phyloP scores from a whole-genome alignment of 1,284 basidiomycete genomes.

The Coniophora puteana region DNA sequence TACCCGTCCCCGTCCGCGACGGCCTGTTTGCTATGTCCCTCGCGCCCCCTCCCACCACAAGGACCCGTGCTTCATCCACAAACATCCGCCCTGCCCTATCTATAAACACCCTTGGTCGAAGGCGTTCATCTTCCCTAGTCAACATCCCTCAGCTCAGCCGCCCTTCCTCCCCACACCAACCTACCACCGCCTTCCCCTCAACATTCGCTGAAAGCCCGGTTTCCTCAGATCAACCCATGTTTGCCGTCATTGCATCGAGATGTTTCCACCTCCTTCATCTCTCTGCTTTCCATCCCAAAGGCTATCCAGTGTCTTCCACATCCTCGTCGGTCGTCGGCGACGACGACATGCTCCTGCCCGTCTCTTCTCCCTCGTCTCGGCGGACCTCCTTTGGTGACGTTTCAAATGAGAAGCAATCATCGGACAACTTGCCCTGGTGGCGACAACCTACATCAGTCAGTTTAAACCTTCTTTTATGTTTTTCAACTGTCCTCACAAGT shows the following conservation, averaged over 20 bases:
- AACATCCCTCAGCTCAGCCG: slow-evolving; percentile 23
- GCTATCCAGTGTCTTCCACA: slow-evolving; percentile 38
- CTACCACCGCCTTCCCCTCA: slow-evolving; percentile 12
- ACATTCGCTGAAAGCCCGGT: slow-evolving; percentile 5
- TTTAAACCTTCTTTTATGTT: slow-evolving; percentile 21
- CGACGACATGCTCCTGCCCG: slow-evolving; percentile 63
- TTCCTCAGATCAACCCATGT: slow-evolving; percentile 33
- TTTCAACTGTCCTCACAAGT: slow-evolving; percentile 34
- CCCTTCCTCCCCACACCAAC: slow-evolving; percentile 10
- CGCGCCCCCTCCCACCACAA: slow-evolving; percentile 30
- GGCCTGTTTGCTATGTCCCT: slow-evolving; percentile 21
- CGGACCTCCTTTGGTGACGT: slow-evolving; percentile 48
- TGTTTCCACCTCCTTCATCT: slow-evolving; percentile 50
- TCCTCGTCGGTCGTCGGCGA: slow-evolving; percentile 46
- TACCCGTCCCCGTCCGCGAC: background rate
- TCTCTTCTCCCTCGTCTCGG: slow-evolving; percentile 55
- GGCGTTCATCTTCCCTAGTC: slow-evolving; percentile 40
- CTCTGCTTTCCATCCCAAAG: slow-evolving; percentile 29
- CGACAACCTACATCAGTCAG: slow-evolving; percentile 45
- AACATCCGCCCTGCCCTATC: slow-evolving; percentile 53
- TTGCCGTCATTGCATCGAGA: slow-evolving; percentile 45
- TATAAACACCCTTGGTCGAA: slow-evolving; percentile 50
- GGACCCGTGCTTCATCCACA: slow-evolving; percentile 59
- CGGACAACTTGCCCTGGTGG: slow-evolving; percentile 34
- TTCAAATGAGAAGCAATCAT: slow-evolving; percentile 35